A percentile compares a stretch with the other conserved stretches of the same genome.
phyloP scores from a whole-genome alignment of 495 filamentous ascomycete species.

The Hamigera avellanea region DNA sequence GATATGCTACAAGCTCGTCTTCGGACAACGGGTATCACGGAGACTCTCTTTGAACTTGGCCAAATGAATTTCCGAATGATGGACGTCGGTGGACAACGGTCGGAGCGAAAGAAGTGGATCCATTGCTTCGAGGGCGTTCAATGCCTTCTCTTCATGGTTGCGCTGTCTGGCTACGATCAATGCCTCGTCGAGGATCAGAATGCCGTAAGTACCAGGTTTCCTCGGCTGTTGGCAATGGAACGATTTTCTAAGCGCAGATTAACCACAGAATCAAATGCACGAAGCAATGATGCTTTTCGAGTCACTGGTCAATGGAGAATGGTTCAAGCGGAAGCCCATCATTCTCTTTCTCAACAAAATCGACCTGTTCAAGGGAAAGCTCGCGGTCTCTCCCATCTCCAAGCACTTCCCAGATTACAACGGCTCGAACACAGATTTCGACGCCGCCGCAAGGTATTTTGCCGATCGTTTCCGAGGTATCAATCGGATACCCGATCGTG shows the following conservation, averaged over 20 bases:
- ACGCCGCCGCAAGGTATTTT: slow-evolving; percentile 69
- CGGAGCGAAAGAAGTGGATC: slow-evolving; percentile 99
- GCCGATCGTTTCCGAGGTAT: slow-evolving; percentile 80
- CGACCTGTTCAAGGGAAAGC: slow-evolving; percentile 90
- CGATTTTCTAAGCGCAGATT: too few relatives aligned
- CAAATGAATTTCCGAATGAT: slow-evolving; percentile 99
- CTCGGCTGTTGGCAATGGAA: not conserved
- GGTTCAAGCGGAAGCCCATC: slow-evolving; percentile 92
- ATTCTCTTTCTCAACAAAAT: slow-evolving; percentile 99
- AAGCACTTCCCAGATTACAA: slow-evolving; percentile 91
- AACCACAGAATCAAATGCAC: slow-evolving; percentile 95
- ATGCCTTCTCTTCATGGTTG: slow-evolving; percentile 85
- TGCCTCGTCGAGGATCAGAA: slow-evolving; percentile 96
- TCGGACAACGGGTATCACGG: slow-evolving; percentile 98
- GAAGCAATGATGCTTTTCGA: slow-evolving; percentile 98
- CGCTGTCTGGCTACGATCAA: slow-evolving; percentile 94
- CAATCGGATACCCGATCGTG: slow-evolving; percentile 73
- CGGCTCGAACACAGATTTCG: slow-evolving; percentile 41
- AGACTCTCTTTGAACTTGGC: slow-evolving; percentile 96
- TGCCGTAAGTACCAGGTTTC: slow-evolving; percentile 50
- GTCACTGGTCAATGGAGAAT: slow-evolving; percentile 91
- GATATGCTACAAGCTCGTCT: slow-evolving; percentile 96
- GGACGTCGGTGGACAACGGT: slow-evolving; percentile 96
- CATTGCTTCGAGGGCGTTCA: slow-evolving; percentile 99
- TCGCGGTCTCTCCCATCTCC: slow-evolving; percentile 66